Percentiles rank a stretch among this genome's conserved stretches.
Evolutionary conservation across 768 basidiomycete genomes (phyloP).

Genomic region (Boletus huronensis): DNA sequence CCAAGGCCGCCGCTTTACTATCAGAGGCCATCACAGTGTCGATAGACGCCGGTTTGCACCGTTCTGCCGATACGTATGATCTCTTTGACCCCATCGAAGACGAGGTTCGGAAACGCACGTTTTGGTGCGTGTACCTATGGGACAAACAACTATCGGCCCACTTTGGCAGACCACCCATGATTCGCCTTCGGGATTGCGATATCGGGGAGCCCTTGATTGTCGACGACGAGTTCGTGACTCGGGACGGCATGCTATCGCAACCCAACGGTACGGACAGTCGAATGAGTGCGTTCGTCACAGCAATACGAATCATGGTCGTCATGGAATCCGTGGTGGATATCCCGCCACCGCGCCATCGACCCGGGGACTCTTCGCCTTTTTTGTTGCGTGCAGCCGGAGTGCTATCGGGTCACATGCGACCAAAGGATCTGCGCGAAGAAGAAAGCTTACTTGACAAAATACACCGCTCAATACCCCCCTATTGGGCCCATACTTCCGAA

Average conservation of each 20-base stretch:
- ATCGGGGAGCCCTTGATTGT: slow-evolving; percentile 82
- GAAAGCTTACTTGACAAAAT: slow-evolving; percentile 81
- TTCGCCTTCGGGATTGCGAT: slow-evolving; percentile 86
- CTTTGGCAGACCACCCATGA: slow-evolving; percentile 85
- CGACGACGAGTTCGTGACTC: slow-evolving; percentile 87
- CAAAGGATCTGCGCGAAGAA: slow-evolving; percentile 72
- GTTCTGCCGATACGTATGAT: slow-evolving; percentile 80
- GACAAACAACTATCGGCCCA: slow-evolving; percentile 89
- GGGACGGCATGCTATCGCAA: slow-evolving; percentile 62
- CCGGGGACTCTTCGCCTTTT: slow-evolving; percentile 72
- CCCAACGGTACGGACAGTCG: slow-evolving; percentile 71
- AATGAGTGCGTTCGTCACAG: slow-evolving; percentile 76
- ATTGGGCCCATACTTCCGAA: slow-evolving; percentile 79
- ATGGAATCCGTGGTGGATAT: slow-evolving; percentile 86
- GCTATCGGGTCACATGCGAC: slow-evolving; percentile 58
- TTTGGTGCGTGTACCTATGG: slow-evolving; percentile 97
- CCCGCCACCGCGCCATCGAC: slow-evolving; percentile 56
- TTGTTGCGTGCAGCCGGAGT: slow-evolving; percentile 66
- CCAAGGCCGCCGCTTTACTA: slow-evolving; percentile 80
- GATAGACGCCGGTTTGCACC: slow-evolving; percentile 85
- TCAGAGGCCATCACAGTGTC: slow-evolving; percentile 86
- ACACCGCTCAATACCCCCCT: slow-evolving; percentile 61
- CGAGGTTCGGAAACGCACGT: slow-evolving; percentile 89
- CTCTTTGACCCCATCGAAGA: slow-evolving; percentile 88
- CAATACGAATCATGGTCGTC: slow-evolving; percentile 78